These are phyloP conservation scores for Pichia cactophila DNA, from an alignment of 1,139 yeast genomes.

Conservation along the genomic window DNA sequence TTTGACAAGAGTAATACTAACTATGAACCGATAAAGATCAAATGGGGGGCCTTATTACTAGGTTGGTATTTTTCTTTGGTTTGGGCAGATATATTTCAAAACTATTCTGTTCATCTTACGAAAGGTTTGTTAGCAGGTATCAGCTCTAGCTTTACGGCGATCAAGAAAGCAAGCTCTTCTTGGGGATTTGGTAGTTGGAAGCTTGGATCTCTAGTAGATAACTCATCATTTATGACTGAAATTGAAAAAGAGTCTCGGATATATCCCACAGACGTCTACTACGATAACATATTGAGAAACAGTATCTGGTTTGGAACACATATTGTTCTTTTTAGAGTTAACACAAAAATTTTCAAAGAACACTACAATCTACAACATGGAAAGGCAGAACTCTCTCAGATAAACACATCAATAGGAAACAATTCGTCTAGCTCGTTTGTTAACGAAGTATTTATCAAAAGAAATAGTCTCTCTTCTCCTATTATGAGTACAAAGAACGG, in stretches of 20 bases:
- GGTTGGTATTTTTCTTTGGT: slow-evolving; percentile 73
- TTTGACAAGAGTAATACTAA: slow-evolving; percentile 26
- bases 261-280: slow-evolving; percentile 19
- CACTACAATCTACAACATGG: slow-evolving; percentile 12
- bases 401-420: neutral
- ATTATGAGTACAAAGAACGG: slow-evolving; percentile 8
- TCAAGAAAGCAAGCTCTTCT: slow-evolving; percentile 38
- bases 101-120: slow-evolving; percentile 26
- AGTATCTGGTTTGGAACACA: slow-evolving; percentile 62
- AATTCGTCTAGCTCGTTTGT: neutral
- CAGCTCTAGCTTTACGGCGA: slow-evolving; percentile 37
- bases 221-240: slow-evolving; percentile 2
- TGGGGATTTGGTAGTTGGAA: slow-evolving; percentile 31
- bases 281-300: slow-evolving; percentile 27
- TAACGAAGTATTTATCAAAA: slow-evolving; percentile 7
- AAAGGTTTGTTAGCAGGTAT: slow-evolving; percentile 22
- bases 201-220: neutral
- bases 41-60: slow-evolving; percentile 56
- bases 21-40: slow-evolving; percentile 45
- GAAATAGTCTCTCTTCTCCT: slow-evolving; percentile 8
- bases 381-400: slow-evolving; percentile 4
- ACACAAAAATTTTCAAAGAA: slow-evolving; percentile 9
- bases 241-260: neutral
- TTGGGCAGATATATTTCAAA: slow-evolving; percentile 57
- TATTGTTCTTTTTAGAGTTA: slow-evolving; percentile 51